Base-by-base conservation (phyloP, 2,329 filamentous ascomycete species). In the Chaetomium sp. region DNA sequence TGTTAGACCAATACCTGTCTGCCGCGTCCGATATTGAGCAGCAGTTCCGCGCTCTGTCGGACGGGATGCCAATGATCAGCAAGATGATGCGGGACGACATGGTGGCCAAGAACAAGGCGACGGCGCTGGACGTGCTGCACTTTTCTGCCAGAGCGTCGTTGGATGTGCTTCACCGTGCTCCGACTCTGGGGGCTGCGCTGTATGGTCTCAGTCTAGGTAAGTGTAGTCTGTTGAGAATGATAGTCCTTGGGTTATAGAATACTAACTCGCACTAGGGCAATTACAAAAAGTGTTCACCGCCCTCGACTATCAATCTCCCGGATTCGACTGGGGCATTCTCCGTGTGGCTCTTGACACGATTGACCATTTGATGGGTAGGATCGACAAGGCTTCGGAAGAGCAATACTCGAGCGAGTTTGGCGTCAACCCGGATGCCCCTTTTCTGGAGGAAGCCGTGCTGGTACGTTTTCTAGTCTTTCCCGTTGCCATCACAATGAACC, bases 1-100 rank as follows among this genome's bases (percentile, higher is more conserved):
- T 82, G 27, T 67, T 84, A 42, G 73, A 79, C 6, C 81, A 86
- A 59, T 84, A 81, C 62, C 71, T 78, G 52, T 80, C 77, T 2
- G 79, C 79, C 2, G 78, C 77, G 7, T 70, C 74, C 1, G 80
- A 84, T 52, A 77, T 84, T 58, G 74, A 82, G 51, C 75, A 79
- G 59, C 81, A 84, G 62, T 72, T 81, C 34, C 60, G 72, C n/a
- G 71, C 71, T 10, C 68, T 84, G 62, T 72, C 78, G 3, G 75
- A 72, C 53, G 74, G 78, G 52, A 69, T 72, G 49, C 70, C 66
- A 14, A 67, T 68, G 1, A 68, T 81, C 41, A 74, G 70, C 53
- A 68, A 72, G 9, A 73, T 75, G 3, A 68, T 77, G 63, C 69
- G 81, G 55, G 72, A 77, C 35, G 70, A 73, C 1, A 77, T 82